Conservation (phyloP, 2,329 filamentous ascomycete species). For the Xylariales sp. region DNA sequence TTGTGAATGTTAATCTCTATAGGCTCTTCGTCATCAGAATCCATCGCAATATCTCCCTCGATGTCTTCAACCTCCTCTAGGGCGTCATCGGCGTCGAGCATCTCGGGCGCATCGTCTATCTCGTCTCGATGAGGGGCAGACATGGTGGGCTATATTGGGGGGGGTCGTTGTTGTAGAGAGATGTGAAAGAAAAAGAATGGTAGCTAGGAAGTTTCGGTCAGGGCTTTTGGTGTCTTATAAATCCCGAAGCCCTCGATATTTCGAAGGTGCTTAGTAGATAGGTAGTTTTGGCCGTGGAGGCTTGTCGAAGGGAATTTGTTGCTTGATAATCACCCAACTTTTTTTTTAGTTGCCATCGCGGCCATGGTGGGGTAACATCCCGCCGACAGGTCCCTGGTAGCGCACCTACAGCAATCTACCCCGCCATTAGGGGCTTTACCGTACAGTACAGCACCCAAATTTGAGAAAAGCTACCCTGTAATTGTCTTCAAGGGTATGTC, state of each 20-base stretch:
- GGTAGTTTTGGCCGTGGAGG: conserved; percentile 19
- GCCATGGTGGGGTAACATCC: conserved; percentile 36
- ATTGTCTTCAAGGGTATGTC: no score
- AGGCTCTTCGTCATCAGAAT: conserved; percentile 76
- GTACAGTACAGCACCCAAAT: neutral
- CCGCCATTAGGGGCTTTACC: conserved; percentile 25
- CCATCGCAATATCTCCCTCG: conserved; percentile 83
- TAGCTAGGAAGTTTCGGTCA: neutral
- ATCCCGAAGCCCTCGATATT: neutral
- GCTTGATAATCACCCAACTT: conserved; percentile 40
- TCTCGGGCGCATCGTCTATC: conserved; percentile 71
- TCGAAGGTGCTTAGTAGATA: no score
- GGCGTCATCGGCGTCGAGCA: conserved; percentile 81
- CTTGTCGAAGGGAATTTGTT: conserved; percentile 31
- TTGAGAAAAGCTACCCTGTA: conserved; percentile 27
- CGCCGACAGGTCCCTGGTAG: neutral
- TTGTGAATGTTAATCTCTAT: conserved; percentile 86
- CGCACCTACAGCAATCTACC: conserved; percentile 12
- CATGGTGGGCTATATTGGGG: conserved; percentile 42
- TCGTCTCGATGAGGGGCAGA: conserved; percentile 55
- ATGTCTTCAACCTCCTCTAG: conserved; percentile 73
- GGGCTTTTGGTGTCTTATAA: neutral
- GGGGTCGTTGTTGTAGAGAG: neutral
- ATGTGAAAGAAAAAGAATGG: neutral
- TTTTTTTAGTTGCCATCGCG: conserved; percentile 36